Evolutionary conservation across 306 rosid genomes (phyloP).

Genomic region (Acacia confusa): DNA sequence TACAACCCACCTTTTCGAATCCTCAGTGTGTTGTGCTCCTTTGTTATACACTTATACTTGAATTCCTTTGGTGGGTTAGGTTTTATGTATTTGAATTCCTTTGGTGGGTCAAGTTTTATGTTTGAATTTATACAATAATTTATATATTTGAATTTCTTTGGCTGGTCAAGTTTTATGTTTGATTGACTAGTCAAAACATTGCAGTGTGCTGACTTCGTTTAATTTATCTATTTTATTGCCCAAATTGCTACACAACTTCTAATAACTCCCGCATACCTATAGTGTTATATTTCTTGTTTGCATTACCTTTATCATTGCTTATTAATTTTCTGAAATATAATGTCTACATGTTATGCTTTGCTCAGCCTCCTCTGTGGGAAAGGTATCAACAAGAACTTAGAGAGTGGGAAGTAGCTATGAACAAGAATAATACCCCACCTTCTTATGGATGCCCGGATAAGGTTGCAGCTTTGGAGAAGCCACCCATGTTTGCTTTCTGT

Average conservation of each 20-base stretch:
- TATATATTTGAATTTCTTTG: not conserved
- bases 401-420: constrained; percentile 78
- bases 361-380: constrained; percentile 90
- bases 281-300: not conserved
- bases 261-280: not conserved
- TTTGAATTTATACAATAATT: not conserved
- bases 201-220: not conserved
- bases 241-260: not conserved
- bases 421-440: constrained; percentile 42
- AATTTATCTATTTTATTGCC: not conserved
- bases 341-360: constrained; percentile 15
- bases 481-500: constrained; percentile 92
- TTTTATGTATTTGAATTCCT: not conserved
- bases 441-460: constrained; percentile 54
- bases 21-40: not conserved
- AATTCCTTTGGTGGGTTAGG: not conserved
- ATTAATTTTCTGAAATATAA: constrained; percentile 10
- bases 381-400: constrained; percentile 65
- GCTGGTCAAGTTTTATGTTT: not conserved
- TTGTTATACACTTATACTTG: not conserved
- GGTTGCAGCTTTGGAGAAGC: constrained; percentile 69
- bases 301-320: constrained; percentile 8
- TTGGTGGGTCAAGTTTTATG: not conserved
- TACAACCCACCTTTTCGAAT: not conserved
- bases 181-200: not conserved